Evolutionary conservation across 2,329 filamentous ascomycete species (phyloP), one percentile per base, ranked within the genome.

Genomic region (Diaporthe capsici): DNA sequence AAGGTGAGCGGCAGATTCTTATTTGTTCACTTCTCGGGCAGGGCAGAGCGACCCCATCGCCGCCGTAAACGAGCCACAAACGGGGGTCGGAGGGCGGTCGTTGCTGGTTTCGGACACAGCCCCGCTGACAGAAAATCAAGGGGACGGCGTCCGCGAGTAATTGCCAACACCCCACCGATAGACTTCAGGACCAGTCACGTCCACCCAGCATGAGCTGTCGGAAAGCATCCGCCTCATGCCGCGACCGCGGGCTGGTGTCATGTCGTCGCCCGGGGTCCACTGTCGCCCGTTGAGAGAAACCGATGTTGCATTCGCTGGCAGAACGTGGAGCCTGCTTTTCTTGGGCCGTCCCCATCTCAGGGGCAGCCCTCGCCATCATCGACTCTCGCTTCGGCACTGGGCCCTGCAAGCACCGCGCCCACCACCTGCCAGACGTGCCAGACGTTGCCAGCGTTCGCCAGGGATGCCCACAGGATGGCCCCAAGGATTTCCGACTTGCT

Each of bases 161-260:
- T 75, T 75, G 72, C 57, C 57, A 17, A 25, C 39, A 47, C 75
- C 55, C 72, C 73, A 75, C 72, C 39, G 37, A 61, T 28, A 57
- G 58, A 72, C 67, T 71, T 47, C 44, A 70, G 58, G 72, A 72
- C 72, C 75, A 76, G 61, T 75, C 68, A 57, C 49, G 49, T 51
- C 42, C 55, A 61, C 70, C 44, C 51, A 68, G 55, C 53, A 51
- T 72, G 44, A 71, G 73, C 60, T 70, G 60, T 75, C 72, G 75
- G 72, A 67, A 75, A 75, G 75, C 72, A 76, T 76, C 75, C 75
- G 75, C 72, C 60, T 34, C 31, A 68, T 60, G 72, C 72, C 72
- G 72, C 72, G 72, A 42, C 49, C 60, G 34, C 53, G 17, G 34
- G 60, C 55, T 61, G 74, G 42, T 58, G 51, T 60, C 49, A 61